Percentiles rank a stretch among this genome's conserved stretches.
Evolutionary conservation across 2,329 filamentous ascomycete species (phyloP).

Genomic region (Pseudocercospora eumusae): DNA sequence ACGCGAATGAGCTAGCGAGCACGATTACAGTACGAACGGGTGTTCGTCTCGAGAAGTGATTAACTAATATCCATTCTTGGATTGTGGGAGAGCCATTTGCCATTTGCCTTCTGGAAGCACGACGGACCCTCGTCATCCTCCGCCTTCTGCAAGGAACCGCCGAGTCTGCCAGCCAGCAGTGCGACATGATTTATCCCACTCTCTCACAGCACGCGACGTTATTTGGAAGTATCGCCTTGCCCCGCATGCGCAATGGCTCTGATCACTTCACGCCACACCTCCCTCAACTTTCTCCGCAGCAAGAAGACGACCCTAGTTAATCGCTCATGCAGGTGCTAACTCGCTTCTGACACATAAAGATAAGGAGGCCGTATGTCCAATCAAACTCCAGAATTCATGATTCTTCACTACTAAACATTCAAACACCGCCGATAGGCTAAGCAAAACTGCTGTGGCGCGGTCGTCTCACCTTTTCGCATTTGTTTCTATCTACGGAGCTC

Average conservation of each 20-base stretch:
- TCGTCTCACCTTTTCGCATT: background rate
- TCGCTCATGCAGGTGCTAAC: background rate
- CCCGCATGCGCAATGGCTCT: background rate
- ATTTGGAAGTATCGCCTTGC: slow-evolving; percentile 4
- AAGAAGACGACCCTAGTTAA: slow-evolving; percentile 1
- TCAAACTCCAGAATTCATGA: background rate
- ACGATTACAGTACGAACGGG: slow-evolving; percentile 16
- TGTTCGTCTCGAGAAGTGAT: slow-evolving; percentile 12
- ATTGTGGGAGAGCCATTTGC: slow-evolving; percentile 1
- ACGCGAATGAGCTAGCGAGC: slow-evolving; percentile 3
- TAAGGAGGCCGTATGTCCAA: background rate
- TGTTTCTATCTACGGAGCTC: background rate
- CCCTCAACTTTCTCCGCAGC: slow-evolving; percentile 15
- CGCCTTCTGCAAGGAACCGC: slow-evolving; percentile 19
- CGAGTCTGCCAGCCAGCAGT: too few relatives aligned
- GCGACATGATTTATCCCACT: background rate
- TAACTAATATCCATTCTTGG: too few relatives aligned
- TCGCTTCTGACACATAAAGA: background rate
- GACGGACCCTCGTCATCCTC: slow-evolving; percentile 21
- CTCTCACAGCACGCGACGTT: background rate
- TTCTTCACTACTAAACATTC: slow-evolving; percentile 7
- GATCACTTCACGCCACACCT: background rate
- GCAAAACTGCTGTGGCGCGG: slow-evolving; percentile 4
- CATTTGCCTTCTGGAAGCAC: slow-evolving; percentile 10
- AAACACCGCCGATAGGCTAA: slow-evolving; percentile 2